phyloP scores from a whole-genome alignment of 768 basidiomycete species.

The Termitomyces sp. region DNA sequence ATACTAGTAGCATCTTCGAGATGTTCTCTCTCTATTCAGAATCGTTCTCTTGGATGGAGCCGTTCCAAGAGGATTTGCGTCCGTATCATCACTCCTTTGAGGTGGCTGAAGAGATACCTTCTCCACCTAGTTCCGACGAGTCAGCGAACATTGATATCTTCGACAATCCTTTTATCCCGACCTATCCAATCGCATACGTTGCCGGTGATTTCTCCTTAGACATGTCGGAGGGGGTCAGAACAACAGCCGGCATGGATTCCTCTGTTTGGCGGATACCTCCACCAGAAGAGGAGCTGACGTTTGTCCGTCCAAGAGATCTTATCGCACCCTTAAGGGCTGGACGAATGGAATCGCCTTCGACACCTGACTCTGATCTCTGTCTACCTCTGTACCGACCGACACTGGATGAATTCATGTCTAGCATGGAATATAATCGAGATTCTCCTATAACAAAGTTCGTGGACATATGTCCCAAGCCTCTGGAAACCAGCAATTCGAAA shows the following conservation, averaged over 20 bases:
- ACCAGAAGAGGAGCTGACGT: background rate
- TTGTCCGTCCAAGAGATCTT: conserved; percentile 5
- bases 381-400: conserved; percentile 1
- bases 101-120: background rate
- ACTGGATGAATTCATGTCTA: conserved; percentile 10
- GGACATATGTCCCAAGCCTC: background rate
- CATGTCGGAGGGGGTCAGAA: background rate
- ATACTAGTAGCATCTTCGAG: background rate
- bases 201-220: background rate
- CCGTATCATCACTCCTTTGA: background rate
- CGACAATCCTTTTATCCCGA: conserved; percentile 6
- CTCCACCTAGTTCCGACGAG: background rate
- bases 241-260: background rate
- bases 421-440: conserved; percentile 1
- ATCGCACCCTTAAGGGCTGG: background rate
- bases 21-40: background rate
- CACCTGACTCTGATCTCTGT: background rate
- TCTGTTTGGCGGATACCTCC: conserved; percentile 5
- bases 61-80: background rate
- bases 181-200: background rate
- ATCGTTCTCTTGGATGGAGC: background rate
- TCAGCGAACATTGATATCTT: background rate
- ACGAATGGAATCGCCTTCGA: background rate
- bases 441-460: background rate
- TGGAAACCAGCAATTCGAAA: background rate